Evolutionary conservation across 257 asterid species (phyloP), one percentile per base, ranked within the genome.

Genomic region (Ilex aquifolium): DNA sequence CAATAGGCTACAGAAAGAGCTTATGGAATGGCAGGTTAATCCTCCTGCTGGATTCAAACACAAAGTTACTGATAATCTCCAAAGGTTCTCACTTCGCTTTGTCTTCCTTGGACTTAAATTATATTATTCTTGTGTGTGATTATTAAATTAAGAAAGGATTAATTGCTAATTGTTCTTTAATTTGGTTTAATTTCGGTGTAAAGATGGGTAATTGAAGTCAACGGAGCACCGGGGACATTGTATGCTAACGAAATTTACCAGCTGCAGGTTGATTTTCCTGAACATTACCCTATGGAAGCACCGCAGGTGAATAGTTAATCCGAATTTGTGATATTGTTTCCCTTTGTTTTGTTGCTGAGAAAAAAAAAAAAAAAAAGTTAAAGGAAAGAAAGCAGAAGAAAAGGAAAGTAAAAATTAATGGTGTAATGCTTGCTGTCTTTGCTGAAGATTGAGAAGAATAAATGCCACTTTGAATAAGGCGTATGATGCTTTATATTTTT

Each of bases 1-100:
- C 83, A 92, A 92, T 75, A 92, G 98, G 67, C 76, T 92, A 62
- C 98, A 92, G 86, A 92, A 92, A 60, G 98, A 92, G 79, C 82
- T 92, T 76, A 76, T 76, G 76, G 98, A 88, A 83, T 91, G 98
- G 98, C 98, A 91, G 82, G 84, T 82, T 65, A 91, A 91, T 74
- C 95, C 98, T 7, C 98, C 95, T 1, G 13, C 77, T 8, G 98
- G 98, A 65, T 91, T 91, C 83, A 88, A 83, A 61, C 98, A 83
- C 72, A 91, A 79, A 71, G 83, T 77, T 50, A 85, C 97, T 61
- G 98, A 91, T 72, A 86, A 91, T 85, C 95, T 91, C 59, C 91
- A 91, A 60, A 91, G 95, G 98, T 88, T 15, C 21, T 59, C 31
- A 32, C 61, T 44, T 53, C 11, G 5, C 56, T 57, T 62, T 59